Base-by-base conservation (phyloP, 1,284 basidiomycete species). In the Taiwanofungus camphoratus region DNA sequence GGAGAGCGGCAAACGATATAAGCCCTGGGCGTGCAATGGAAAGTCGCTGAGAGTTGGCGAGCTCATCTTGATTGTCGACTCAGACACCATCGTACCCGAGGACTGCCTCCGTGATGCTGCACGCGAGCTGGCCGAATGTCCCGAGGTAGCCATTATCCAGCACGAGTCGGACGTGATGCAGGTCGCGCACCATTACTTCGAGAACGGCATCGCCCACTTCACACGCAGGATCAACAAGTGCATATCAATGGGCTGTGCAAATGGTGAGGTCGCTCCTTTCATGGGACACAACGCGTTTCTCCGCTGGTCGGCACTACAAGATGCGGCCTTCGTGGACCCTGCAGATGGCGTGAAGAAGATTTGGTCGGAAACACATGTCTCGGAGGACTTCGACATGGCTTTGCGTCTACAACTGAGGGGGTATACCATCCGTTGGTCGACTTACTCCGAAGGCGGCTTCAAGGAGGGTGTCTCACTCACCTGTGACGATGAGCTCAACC, bases 271-370 rank as follows among this genome's bases (percentile, higher is more conserved):
- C 21, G 85, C 89, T 0, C 88, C 88, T 1, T 92, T 92, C 55
- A 86, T 92, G 48, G 90, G 90, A 0, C 90, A 92, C 63, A 92
- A 92, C 48, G 89, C 88, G 2, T 92, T 91, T 67, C 68, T 92
- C 27, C 77, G 88, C 12, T 92, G 90, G 89, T 75, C 75, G 4
- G 89, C 89, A 1, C 65, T 92, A 5, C 89, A 92, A 58, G 88
- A 91, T 45, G 84, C 80, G 2, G 73, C 82, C 6, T 86, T 85
- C 50, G 59, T 83, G 33, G 88, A 91, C 52, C 61, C 65, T 5
- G 77, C 71, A 15, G 83, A 87, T 54, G 74, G 74, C 1, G 58
- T 73, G 45, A 74, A 70, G 56, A 89, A 88, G 68, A 79, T 87
- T 42, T 93, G 90, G 90, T 86, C 81, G 2, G 87, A 92, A 66